These are phyloP conservation scores for Thielaviopsis cerberus DNA, from an alignment of 2,329 filamentous ascomycete genomes.

Conservation along the genomic window DNA sequence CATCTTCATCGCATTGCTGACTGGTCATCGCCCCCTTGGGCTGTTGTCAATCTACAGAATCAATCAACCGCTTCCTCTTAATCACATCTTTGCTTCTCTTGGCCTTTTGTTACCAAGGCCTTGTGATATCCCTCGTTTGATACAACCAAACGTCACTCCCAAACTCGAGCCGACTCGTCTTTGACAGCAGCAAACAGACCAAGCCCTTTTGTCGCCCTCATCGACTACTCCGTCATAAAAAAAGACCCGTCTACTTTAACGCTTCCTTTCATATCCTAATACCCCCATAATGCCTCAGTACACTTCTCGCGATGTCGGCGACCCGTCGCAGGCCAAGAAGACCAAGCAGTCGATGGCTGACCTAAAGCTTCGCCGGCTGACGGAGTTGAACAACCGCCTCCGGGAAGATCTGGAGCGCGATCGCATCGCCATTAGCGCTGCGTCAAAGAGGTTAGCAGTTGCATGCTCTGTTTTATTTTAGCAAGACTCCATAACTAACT, in stretches of 20 bases:
- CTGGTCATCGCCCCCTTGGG: neutral
- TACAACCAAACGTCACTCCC: neutral
- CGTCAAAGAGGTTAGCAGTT: slow-evolving; percentile 53
- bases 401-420: slow-evolving; percentile 91
- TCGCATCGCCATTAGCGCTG: slow-evolving; percentile 87
- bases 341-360: slow-evolving; percentile 99
- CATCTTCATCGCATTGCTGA: neutral
- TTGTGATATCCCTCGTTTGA: neutral
- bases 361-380: slow-evolving; percentile 86
- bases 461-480: too few relatives aligned
- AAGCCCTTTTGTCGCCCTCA: neutral
- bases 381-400: slow-evolving; percentile 87
- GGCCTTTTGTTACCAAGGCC: neutral
- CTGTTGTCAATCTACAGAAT: neutral
- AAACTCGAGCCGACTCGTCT: neutral
- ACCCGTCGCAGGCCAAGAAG: slow-evolving; percentile 56
- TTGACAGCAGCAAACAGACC: neutral
- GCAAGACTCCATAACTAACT: too few relatives aligned
- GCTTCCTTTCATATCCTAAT: neutral
- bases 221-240: neutral
- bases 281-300: slow-evolving; percentile 41
- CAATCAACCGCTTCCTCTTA: neutral
- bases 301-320: slow-evolving; percentile 47
- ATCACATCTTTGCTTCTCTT: neutral
- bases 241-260: neutral